A percentile compares a stretch with the other conserved stretches of the same genome.
Evolutionary conservation across 176 grass and related monocot species (phyloP).

Genomic region (Musa troglodytarum): DNA sequence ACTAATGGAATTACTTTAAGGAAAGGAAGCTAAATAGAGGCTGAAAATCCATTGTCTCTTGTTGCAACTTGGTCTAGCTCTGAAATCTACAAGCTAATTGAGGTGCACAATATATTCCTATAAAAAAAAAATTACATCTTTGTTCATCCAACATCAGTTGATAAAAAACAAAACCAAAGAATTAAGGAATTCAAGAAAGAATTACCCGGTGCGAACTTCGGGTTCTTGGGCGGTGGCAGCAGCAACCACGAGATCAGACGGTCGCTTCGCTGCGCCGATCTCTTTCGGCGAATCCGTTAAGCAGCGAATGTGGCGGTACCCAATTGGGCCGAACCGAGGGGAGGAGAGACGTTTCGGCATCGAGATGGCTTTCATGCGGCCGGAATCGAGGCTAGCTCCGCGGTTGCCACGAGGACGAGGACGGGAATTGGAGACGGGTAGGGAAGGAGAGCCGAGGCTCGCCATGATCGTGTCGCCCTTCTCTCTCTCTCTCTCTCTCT

Average conservation of each 20-base stretch:
- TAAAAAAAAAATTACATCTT: not conserved
- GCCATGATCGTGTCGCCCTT: not conserved
- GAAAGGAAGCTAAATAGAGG: too few species aligned
- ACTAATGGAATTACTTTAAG: too few species aligned
- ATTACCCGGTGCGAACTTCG: conserved; percentile 1
- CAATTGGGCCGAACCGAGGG: not conserved
- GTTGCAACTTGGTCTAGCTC: too few species aligned
- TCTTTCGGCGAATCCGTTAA: not conserved
- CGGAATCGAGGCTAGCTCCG: not conserved
- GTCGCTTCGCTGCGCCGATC: not conserved
- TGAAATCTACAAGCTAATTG: too few species aligned
- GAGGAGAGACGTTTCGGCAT: not conserved
- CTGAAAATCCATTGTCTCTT: too few species aligned
- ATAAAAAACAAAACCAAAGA: not conserved
- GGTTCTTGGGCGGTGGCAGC: not conserved
- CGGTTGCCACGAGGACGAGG: not conserved
- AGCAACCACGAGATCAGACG: not conserved
- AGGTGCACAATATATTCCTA: too few species aligned
- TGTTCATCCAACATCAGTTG: not conserved
- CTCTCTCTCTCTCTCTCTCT: not conserved
- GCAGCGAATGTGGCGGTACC: not conserved
- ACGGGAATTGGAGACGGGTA: not conserved
- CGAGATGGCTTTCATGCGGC: not conserved
- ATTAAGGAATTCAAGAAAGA: not conserved
- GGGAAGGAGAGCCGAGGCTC: not conserved